These are phyloP conservation scores for Eucalyptus viminalis DNA, from an alignment of 345 rosid genomes.

Conservation along the genomic window DNA sequence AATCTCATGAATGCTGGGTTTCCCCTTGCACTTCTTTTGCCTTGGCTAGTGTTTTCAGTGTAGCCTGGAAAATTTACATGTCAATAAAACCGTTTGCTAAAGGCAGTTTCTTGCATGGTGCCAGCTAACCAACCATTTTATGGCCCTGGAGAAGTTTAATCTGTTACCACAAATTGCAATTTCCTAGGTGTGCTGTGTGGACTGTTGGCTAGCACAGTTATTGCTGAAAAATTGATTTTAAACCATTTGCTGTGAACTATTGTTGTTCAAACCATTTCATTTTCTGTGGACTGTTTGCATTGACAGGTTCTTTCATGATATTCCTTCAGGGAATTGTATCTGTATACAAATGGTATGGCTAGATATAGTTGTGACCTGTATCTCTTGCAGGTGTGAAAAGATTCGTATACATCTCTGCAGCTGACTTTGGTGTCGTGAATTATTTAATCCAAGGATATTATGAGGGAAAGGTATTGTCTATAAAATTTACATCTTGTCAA, in stretches of 20 bases:
- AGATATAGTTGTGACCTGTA: neutral
- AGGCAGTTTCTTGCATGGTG: neutral
- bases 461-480: conserved; percentile 75
- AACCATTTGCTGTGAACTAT: neutral
- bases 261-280: neutral
- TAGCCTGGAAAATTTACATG: neutral
- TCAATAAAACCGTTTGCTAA: neutral
- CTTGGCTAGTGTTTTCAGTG: neutral
- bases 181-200: neutral
- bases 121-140: neutral
- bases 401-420: conserved; percentile 86
- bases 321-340: neutral
- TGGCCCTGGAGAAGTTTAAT: neutral
- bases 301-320: neutral
- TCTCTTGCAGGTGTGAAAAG: conserved; percentile 60
- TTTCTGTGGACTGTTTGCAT: neutral
- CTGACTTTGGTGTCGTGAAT: conserved; percentile 80
- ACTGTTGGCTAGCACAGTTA: neutral
- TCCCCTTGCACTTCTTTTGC: neutral
- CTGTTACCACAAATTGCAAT: neutral
- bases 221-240: neutral
- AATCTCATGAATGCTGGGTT: neutral
- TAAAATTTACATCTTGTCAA: neutral
- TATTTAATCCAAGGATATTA: conserved; percentile 74
- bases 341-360: neutral